A percentile compares a stretch with the other conserved stretches of the same genome.
Conservation (phyloP, 352 stramenopile genomes). For the Globisporangium solare region DNA sequence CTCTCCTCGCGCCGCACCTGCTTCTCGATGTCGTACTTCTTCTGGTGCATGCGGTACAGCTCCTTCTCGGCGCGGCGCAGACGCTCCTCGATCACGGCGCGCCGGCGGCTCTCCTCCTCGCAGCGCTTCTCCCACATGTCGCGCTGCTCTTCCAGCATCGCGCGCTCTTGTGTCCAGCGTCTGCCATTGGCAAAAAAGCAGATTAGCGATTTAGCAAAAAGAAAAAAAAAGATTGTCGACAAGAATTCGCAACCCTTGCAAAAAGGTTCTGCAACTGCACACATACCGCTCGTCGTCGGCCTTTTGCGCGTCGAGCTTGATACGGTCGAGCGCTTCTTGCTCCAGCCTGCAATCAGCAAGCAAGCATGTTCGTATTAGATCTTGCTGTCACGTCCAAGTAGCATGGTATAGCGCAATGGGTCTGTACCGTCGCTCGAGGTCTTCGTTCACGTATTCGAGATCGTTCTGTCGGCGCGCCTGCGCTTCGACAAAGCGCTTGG, state of each 20-base stretch:
- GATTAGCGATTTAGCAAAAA: too few species aligned
- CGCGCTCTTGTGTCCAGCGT: slow-evolving; percentile 65
- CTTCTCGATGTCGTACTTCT: slow-evolving; percentile 89
- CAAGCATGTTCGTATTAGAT: neutral
- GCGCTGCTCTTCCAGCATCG: slow-evolving; percentile 52
- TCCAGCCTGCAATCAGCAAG: slow-evolving; percentile 33
- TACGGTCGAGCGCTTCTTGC: slow-evolving; percentile 79
- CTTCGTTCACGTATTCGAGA: slow-evolving; percentile 85
- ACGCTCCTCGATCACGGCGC: slow-evolving; percentile 70
- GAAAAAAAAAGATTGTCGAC: too few species aligned
- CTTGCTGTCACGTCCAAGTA: too few species aligned
- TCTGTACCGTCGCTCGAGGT: slow-evolving; percentile 63
- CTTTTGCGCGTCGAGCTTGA: slow-evolving; percentile 77
- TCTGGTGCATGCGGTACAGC: slow-evolving; percentile 88
- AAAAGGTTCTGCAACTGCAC: neutral
- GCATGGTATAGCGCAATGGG: neutral
- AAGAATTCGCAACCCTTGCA: neutral
- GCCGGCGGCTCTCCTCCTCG: slow-evolving; percentile 69
- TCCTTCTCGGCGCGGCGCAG: slow-evolving; percentile 82
- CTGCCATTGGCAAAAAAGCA: too few species aligned
- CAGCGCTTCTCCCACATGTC: slow-evolving; percentile 67
- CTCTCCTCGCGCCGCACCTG: slow-evolving; percentile 76
- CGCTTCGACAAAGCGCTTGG: slow-evolving; percentile 80
- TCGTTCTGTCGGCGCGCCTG: slow-evolving; percentile 82
- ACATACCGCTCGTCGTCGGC: slow-evolving; percentile 77